Evolutionary conservation across 768 basidiomycete genomes (phyloP).

Genomic region (Amanita rimosa): DNA sequence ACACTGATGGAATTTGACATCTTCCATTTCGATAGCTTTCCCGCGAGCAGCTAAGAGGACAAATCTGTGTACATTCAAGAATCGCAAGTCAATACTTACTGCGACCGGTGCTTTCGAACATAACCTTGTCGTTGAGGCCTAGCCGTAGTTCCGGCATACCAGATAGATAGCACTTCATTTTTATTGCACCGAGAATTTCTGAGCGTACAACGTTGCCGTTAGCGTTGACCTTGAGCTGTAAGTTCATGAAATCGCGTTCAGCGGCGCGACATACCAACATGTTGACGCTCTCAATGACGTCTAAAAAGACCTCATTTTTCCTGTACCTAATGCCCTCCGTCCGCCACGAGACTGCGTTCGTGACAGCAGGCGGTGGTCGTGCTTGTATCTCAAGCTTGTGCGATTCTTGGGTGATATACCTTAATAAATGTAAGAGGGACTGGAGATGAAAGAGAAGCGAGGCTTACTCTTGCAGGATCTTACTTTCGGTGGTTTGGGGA

Average conservation of each 20-base stretch:
- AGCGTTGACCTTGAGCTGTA: constrained; percentile 68
- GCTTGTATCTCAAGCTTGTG: constrained; percentile 93
- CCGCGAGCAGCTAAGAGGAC: constrained; percentile 66
- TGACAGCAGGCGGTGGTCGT: constrained; percentile 92
- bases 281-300: constrained; percentile 97
- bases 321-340: constrained; percentile 95
- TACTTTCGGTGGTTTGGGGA: constrained; percentile 98
- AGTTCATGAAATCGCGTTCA: background rate
- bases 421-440: constrained; percentile 15
- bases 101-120: constrained; percentile 96
- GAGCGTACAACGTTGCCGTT: constrained; percentile 95
- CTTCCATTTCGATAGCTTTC: constrained; percentile 99
- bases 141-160: constrained; percentile 98
- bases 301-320: constrained; percentile 99
- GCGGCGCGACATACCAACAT: constrained; percentile 53
- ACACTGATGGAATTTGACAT: constrained; percentile 99
- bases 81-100: constrained; percentile 39
- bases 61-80: background rate
- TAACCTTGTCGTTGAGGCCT: constrained; percentile 97
- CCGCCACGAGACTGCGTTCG: constrained; percentile 97
- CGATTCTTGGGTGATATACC: constrained; percentile 97
- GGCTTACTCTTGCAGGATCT: constrained; percentile 90
- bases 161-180: constrained; percentile 99
- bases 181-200: constrained; percentile 96
- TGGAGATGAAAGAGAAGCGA: background rate